These are phyloP conservation scores for Sporothrix phasma DNA, from an alignment of 2,329 filamentous ascomycete species.

Conservation along the genomic window DNA sequence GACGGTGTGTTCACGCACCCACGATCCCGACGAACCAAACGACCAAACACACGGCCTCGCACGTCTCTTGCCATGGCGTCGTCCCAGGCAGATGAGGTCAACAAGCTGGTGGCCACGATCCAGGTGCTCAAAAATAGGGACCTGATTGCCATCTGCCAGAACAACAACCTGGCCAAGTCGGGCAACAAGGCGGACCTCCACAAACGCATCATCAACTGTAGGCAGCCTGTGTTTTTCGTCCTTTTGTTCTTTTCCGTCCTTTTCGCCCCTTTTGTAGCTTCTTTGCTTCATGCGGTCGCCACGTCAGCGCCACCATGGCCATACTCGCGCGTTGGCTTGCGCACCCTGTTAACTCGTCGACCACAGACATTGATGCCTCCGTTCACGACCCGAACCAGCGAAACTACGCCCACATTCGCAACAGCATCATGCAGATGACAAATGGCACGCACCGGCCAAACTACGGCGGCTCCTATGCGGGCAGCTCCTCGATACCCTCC, in stretches of 20 bases:
- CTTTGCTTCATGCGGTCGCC: background rate
- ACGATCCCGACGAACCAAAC: background rate
- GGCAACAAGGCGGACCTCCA: constrained; percentile 82
- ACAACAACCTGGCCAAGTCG: constrained; percentile 64
- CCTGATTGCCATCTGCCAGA: constrained; percentile 65
- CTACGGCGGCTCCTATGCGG: constrained; percentile 5
- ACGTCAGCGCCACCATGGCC: background rate
- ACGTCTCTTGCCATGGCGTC: constrained; percentile 9
- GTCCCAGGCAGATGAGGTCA: constrained; percentile 32
- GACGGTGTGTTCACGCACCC: too few species aligned
- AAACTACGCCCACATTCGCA: constrained; percentile 11
- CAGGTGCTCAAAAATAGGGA: constrained; percentile 48
- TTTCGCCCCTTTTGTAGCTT: background rate
- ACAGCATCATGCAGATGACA: constrained; percentile 9
- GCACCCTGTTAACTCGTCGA: background rate
- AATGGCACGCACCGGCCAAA: background rate
- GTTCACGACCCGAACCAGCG: constrained; percentile 13
- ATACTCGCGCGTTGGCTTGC: background rate
- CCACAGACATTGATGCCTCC: constrained; percentile 16
- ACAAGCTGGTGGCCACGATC: constrained; percentile 35
- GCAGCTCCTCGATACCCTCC: constrained; percentile 4
- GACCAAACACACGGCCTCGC: background rate
- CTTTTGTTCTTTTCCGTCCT: background rate
- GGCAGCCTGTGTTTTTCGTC: constrained; percentile 29
- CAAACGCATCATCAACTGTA: constrained; percentile 66